phyloP scores from a whole-genome alignment of 441 rosid genomes.

The Aleurites moluccanus region DNA sequence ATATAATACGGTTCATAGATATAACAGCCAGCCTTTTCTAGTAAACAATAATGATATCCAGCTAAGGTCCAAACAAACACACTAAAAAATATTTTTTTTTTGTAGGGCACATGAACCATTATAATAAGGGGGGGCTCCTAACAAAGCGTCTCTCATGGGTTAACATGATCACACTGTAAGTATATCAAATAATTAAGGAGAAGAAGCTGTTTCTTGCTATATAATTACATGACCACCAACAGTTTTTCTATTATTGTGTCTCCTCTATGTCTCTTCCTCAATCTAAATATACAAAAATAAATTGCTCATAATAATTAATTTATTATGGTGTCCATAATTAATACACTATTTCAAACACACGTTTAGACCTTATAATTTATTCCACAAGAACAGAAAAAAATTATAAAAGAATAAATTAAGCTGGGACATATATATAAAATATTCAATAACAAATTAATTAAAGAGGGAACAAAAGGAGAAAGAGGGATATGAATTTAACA shows the following conservation, averaged over 20 bases:
- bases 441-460: background rate
- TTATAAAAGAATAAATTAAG: background rate
- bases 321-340: background rate
- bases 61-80: slow-evolving; percentile 17
- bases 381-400: background rate
- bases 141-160: slow-evolving; percentile 6
- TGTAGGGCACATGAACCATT: background rate
- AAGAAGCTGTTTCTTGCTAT: slow-evolving; percentile 20
- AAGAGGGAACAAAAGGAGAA: background rate
- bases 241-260: slow-evolving; percentile 29
- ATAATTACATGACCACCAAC: slow-evolving; percentile 16
- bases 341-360: background rate
- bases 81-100: background rate
- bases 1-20: background rate
- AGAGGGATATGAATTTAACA: background rate
- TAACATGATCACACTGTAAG: slow-evolving; percentile 10
- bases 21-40: slow-evolving; percentile 20
- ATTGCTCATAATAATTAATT: background rate
- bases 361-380: background rate
- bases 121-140: background rate
- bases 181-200: background rate
- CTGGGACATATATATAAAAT: background rate
- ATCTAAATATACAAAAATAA: background rate
- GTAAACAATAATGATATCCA: slow-evolving; percentile 26
- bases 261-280: slow-evolving; percentile 24